Base-by-base conservation (phyloP, 129 eudicot species). In the Glebionis coronaria region DNA sequence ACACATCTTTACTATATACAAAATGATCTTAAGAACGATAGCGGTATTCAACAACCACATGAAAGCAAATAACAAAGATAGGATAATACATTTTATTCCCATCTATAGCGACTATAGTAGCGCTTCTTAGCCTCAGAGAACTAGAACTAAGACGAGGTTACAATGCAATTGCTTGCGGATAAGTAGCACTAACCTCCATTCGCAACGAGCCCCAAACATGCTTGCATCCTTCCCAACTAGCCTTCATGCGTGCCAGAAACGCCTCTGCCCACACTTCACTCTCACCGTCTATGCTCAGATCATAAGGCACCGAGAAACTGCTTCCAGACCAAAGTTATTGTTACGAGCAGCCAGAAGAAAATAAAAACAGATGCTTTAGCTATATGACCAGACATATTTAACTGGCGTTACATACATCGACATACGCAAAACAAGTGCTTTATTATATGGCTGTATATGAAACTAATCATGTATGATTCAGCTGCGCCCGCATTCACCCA, bases 231-330 rank as follows among this genome's bases (percentile, higher is more conserved):
- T 86, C 96, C 83, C 81, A 63, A 53, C 55, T 84, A 14, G 73
- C 74, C 74, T 69, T 74, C 80, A 84, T 47, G 47, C 58, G 63
- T 10, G 65, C 63, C 82, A 85, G n/a, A 57, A 86, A 93, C 15
- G 76, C 74, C 81, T 64, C 70, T 44, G 88, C 91, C 98, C 98
- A 93, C 40, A 74, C 68, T 62, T 88, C 98, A 3, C 73, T 51
- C 27, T 81, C 66, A 69, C 98, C 95, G 12, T 84, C 88, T 61
- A 84, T 38, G 81, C 98, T 93, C 82, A 93, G 74, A 9, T 88
- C 95, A 75, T 72, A 86, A 50, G 98, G 98, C 56, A 93, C 98
- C 1, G 96, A 78, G 74, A 93, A 93, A 77, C 98, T 93, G 95
- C 53, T 46, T 40, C 40, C 64, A 56, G 44, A 47, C 60, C 11